Base-by-base conservation (phyloP, 2,329 filamentous ascomycete genomes). In the Fusarium odoratissimum region DNA sequence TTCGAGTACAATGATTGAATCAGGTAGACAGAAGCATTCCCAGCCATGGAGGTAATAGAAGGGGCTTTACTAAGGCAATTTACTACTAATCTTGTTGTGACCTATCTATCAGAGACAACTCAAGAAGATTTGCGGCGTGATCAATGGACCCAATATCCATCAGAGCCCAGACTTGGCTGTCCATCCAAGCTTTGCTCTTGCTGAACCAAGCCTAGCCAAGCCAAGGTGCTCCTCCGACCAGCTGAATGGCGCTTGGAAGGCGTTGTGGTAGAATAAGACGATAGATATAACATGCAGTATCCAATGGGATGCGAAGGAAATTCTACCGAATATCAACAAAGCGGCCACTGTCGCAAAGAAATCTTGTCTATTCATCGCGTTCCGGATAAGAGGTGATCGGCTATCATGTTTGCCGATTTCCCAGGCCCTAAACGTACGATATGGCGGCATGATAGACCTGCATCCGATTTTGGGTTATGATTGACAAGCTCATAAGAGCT, bases 161-260 rank as follows among this genome's bases (percentile, higher is more conserved):
- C 44, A 69, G 38, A 69, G 57, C 67, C 56, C 46, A 64, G 67
- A 51, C 51, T 67, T 57, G 38, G 41, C 25, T 65, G 69, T 70
- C 60, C 56, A 66, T 67, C 37, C 30, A 70, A 56, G 60, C 51
- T 62, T 63, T 61, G 4, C n/a, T 63, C 48, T 54, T 65, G n/a
- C 21, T 31, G 28, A 38, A 33, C 40, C 30, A 28, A 61, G 46
- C 40, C 60, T 51, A 52, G 13, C 49, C 21, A 28, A n/a, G 23
- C 49, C 33, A 65, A 42, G 55, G 37, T 33, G 16, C 37, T 48
- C 38, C 25, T 40, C 33, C 21, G 44, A 8, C 17, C 25, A 38
- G 14, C 51, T 25, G 31, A 25, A 45, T 61, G 33, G 46, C 14
- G 57, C 23, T 44, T 28, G 28, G 28, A 12, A 62, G 62, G 62